phyloP scores from a whole-genome alignment of 495 filamentous ascomycete species.

The Penicillium waksmanii region DNA sequence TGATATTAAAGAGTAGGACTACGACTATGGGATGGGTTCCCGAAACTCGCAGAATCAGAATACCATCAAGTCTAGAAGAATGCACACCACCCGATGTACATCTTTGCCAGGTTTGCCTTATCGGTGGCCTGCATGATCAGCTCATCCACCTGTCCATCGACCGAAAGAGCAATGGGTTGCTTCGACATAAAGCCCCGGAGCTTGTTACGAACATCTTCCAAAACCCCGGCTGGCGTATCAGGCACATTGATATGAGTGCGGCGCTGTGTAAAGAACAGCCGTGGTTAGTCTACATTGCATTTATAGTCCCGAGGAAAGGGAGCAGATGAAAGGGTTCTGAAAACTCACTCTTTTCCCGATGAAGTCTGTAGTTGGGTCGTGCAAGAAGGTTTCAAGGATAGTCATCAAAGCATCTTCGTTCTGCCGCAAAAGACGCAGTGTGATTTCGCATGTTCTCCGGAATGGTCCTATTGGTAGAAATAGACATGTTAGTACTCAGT shows the following conservation, averaged over 20 bases:
- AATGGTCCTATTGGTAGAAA: constrained; percentile 67
- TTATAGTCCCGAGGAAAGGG: no score
- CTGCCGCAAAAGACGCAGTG: constrained; percentile 78
- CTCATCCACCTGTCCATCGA: constrained; percentile 95
- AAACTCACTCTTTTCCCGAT: constrained; percentile 67
- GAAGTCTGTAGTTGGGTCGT: constrained; percentile 95
- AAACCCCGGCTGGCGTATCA: constrained; percentile 84
- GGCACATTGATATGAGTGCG: constrained; percentile 64
- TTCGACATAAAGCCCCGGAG: constrained; percentile 79
- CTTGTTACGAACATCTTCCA: constrained; percentile 87
- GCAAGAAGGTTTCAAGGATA: constrained; percentile 91
- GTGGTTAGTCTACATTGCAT: constrained; percentile 8
- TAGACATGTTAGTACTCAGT: background rate
- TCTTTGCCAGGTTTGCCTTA: constrained; percentile 73
- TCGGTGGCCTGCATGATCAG: constrained; percentile 83
- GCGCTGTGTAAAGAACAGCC: constrained; percentile 48
- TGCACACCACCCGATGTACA: constrained; percentile 99
- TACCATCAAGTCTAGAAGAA: constrained; percentile 64
- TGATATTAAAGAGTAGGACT: no score
- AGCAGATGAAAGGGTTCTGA: no score
- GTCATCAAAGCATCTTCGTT: constrained; percentile 97
- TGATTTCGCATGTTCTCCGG: constrained; percentile 86
- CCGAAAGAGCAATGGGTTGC: constrained; percentile 87
- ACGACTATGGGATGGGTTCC: background rate
- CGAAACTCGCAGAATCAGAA: constrained; percentile 5